phyloP scores from a whole-genome alignment of 345 rosid species.

The Hibiscus mutabilis region DNA sequence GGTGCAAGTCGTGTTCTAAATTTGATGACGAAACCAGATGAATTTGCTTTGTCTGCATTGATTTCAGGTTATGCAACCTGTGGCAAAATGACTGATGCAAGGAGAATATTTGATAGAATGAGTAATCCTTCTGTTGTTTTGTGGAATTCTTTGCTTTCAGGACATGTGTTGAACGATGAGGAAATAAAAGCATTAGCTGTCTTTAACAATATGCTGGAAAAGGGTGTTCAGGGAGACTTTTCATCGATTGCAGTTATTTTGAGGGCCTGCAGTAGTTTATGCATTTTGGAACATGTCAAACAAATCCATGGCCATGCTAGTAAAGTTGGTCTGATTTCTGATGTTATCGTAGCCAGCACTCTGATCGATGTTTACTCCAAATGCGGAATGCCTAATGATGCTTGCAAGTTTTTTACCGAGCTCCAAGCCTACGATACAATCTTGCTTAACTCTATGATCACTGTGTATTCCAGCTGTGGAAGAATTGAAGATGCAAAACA shows the following conservation, averaged over 20 bases:
- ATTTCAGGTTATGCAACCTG: conserved; percentile 59
- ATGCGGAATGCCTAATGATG: conserved; percentile 51
- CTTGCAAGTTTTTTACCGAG: conserved; percentile 63
- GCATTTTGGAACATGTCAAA: conserved; percentile 20
- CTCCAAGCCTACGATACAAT: conserved; percentile 54
- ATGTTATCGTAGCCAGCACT: conserved; percentile 32
- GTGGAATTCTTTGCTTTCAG: conserved; percentile 85
- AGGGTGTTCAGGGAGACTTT: conserved; percentile 33
- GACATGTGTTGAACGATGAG: conserved; percentile 50
- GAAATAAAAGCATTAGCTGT: conserved; percentile 50
- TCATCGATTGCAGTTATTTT: conserved; percentile 50
- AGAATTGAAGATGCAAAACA: conserved; percentile 63
- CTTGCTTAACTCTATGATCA: conserved; percentile 76
- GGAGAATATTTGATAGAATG: conserved; percentile 38
- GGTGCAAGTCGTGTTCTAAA: conserved; percentile 43
- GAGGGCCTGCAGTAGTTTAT: conserved; percentile 44
- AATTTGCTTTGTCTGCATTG: conserved; percentile 69
- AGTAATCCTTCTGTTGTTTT: conserved; percentile 34
- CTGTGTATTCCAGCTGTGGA: conserved; percentile 60
- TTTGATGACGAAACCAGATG: conserved; percentile 44
- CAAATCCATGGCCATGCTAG: conserved; percentile 47
- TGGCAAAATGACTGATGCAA: conserved; percentile 55
- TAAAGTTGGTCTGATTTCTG: conserved; percentile 41
- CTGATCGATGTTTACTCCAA: conserved; percentile 47
- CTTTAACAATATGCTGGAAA: conserved; percentile 46